Base-by-base conservation (phyloP, 768 basidiomycete genomes). In the Nidula microcarpa region DNA sequence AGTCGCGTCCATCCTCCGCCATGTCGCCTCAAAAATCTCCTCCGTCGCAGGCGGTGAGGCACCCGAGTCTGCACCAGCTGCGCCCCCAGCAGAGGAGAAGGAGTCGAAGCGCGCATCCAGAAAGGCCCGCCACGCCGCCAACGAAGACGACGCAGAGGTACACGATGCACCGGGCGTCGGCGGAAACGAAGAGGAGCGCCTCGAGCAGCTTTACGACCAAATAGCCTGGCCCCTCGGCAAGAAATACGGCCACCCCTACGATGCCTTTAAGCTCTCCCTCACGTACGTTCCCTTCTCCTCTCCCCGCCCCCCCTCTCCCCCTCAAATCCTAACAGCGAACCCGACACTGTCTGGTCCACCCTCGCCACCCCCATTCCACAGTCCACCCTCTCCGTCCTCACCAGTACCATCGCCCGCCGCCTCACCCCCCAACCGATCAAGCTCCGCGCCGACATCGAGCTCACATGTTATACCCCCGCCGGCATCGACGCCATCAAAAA, bases 351-450 rank as follows among this genome's bases (percentile, higher is more conserved):
- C n/a, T 94, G 94, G 62, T 75, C 82, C 2, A 76, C 86, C 0
- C 76, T 98, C 34, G 65, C 78, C 6, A 73, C 78, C 3, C 81
- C 84, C 6, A 72, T 87, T 48, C 74, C 82, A 3, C 63, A 75
- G 5, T 74, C 81, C 0, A 87, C 86, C 1, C 73, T 84, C 33
- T 69, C 77, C 3, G 76, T 89, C 43, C 81, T 98, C 16, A 81
- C 81, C 56, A 70, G 80, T 52, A 96, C 93, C 17, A 97, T 99
- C 64, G 94, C 95, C 6, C 87, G 94, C 43, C 87, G 97, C 10
- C 78, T 98, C 37, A 99, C 97, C 0, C 97, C 97, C 1, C 97
- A 99, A 68, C 94, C 97, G 5, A 95, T 99, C 78, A 99, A 98
- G 74, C 83, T 99, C 39, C 92, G 97, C 60, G 94, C 97, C 4